These are phyloP conservation scores for Psilocybe cubensis DNA, from an alignment of 768 basidiomycete species.

Conservation along the genomic window DNA sequence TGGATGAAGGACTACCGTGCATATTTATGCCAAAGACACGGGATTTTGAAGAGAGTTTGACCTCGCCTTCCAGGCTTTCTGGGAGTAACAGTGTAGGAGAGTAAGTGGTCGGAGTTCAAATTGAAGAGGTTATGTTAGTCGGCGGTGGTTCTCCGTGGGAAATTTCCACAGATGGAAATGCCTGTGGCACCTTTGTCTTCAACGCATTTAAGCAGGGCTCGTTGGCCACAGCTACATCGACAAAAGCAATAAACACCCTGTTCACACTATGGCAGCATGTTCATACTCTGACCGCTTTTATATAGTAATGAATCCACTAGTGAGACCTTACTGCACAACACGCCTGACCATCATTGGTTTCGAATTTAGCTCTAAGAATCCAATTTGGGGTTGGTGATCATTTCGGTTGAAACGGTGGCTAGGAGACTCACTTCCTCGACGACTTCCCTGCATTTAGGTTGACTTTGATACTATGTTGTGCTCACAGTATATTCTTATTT, in stretches of 20 bases:
- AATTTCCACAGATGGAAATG: conserved; percentile 37
- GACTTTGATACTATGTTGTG: neutral
- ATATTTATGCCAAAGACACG: conserved; percentile 35
- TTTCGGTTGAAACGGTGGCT: neutral
- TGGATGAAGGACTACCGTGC: conserved; percentile 48
- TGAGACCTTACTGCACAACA: neutral
- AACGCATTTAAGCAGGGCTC: conserved; percentile 21
- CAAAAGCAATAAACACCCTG: neutral
- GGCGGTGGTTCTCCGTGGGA: conserved; percentile 50
- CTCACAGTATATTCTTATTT: neutral
- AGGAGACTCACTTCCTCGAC: neutral
- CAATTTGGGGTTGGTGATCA: neutral
- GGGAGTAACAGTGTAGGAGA: conserved; percentile 43
- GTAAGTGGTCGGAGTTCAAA: conserved; percentile 50
- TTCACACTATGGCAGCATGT: neutral
- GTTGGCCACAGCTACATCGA: neutral
- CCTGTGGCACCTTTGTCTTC: conserved; percentile 28
- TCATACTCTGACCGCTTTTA: neutral
- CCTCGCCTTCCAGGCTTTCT: conserved; percentile 44
- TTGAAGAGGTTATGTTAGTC: conserved; percentile 45
- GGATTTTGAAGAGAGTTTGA: conserved; percentile 37
- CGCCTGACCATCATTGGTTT: neutral
- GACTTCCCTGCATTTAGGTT: neutral
- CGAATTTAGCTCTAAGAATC: neutral
- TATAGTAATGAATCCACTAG: neutral